A percentile compares a stretch with the other conserved stretches of the same genome.
phyloP scores from a whole-genome alignment of 108 stramenopile species.

The Fistulifera solaris region DNA sequence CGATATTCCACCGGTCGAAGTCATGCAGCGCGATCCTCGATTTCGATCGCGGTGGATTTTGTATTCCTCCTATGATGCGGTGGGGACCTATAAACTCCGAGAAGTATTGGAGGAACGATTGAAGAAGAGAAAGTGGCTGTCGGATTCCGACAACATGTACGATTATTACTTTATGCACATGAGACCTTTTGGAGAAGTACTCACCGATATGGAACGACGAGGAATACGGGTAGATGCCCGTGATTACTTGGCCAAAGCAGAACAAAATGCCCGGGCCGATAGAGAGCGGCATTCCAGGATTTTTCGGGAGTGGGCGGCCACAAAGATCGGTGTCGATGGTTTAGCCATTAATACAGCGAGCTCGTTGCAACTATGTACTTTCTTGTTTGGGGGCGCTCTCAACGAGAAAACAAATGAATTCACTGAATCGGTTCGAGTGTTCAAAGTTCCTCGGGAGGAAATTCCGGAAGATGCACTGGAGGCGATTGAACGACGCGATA shows the following conservation, averaged over 20 bases:
- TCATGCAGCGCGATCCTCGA: slow-evolving; percentile 69
- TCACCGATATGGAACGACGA: slow-evolving; percentile 96
- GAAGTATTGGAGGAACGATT: slow-evolving; percentile 40
- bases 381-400: slow-evolving; percentile 84
- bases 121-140: slow-evolving; percentile 21
- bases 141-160: slow-evolving; percentile 45
- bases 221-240: slow-evolving; percentile 90
- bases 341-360: slow-evolving; percentile 82
- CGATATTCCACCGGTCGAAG: slow-evolving; percentile 81
- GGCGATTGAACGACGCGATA: slow-evolving; percentile 28
- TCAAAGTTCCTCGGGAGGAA: slow-evolving; percentile 77
- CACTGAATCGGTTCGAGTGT: slow-evolving; percentile 59
- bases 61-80: slow-evolving; percentile 86
- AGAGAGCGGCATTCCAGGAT: slow-evolving; percentile 38
- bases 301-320: slow-evolving; percentile 77
- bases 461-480: slow-evolving; percentile 75
- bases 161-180: slow-evolving; percentile 91
- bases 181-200: slow-evolving; percentile 87
- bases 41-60: slow-evolving; percentile 70
- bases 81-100: slow-evolving; percentile 67
- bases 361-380: slow-evolving; percentile 67
- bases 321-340: slow-evolving; percentile 66
- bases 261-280: slow-evolving; percentile 72
- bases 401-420: slow-evolving; percentile 64
- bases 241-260: slow-evolving; percentile 81